Evolutionary conservation across 306 rosid genomes (phyloP).

Genomic region (Vigna reflexopilosa): DNA sequence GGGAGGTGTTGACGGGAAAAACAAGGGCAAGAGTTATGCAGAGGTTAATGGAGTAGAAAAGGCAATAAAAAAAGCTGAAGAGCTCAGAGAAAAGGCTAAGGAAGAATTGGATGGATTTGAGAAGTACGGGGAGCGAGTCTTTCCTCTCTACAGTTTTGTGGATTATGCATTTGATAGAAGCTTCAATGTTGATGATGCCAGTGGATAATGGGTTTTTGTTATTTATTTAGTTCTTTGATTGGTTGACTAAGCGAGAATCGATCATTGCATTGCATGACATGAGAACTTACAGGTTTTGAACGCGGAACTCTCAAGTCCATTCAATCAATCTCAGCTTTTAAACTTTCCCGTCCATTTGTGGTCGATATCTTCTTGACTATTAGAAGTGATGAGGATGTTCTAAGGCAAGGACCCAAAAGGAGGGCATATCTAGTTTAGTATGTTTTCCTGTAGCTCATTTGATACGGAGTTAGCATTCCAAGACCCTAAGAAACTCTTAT

Average conservation of each 20-base stretch:
- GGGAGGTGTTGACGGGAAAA: constrained; percentile 41
- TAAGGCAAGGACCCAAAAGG: not conserved
- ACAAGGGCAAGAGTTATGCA: constrained; percentile 74
- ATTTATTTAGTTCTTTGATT: constrained; percentile 6
- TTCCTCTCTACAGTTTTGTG: constrained; percentile 90
- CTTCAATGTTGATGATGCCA: constrained; percentile 61
- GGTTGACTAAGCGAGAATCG: constrained; percentile 25
- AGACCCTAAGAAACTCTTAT: not conserved
- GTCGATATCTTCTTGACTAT: constrained; percentile 6
- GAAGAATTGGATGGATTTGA: constrained; percentile 83
- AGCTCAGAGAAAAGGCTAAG: constrained; percentile 77
- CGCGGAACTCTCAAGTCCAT: constrained; percentile 25
- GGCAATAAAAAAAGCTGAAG: constrained; percentile 79
- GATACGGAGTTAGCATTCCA: not conserved
- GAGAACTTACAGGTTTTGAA: constrained; percentile 44
- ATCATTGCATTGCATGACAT: constrained; percentile 30
- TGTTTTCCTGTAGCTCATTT: not conserved
- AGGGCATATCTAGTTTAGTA: not conserved
- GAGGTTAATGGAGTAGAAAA: constrained; percentile 76
- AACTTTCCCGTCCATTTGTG: constrained; percentile 1
- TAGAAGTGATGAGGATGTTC: not conserved
- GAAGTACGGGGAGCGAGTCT: constrained; percentile 70
- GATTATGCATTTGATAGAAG: constrained; percentile 89
- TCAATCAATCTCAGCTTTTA: constrained; percentile 9
- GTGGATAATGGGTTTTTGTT: constrained; percentile 46